A percentile compares a stretch with the other conserved stretches of the same genome.
Evolutionary conservation across 345 rosid species (phyloP).

Genomic region (Pelargonium nanum): DNA sequence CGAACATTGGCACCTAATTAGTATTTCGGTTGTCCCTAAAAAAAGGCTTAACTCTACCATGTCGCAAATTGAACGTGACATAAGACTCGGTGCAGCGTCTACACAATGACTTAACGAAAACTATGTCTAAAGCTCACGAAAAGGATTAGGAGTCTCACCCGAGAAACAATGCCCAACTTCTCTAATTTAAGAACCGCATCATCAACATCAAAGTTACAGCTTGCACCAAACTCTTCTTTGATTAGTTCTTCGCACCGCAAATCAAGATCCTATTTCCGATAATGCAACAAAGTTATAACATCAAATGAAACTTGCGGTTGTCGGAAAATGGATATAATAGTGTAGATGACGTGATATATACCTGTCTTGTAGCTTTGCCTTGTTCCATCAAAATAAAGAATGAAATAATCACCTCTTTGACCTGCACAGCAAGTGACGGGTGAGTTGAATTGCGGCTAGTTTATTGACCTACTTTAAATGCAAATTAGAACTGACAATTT

Average conservation of each 20-base stretch:
- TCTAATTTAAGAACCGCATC: conserved; percentile 59
- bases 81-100: too few relatives aligned
- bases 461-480: neutral
- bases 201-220: conserved; percentile 70
- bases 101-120: too few relatives aligned
- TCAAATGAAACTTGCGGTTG: neutral
- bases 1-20: too few relatives aligned
- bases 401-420: conserved; percentile 70
- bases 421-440: conserved; percentile 30
- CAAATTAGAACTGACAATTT: neutral
- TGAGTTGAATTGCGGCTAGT: neutral
- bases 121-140: too few relatives aligned
- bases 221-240: conserved; percentile 39
- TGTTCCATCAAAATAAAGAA: conserved; percentile 58
- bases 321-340: neutral
- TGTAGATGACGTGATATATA: neutral
- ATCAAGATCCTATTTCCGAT: conserved; percentile 39
- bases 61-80: too few relatives aligned
- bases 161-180: conserved; percentile 51
- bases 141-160: conserved; percentile 20
- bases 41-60: too few relatives aligned
- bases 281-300: neutral
- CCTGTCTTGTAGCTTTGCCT: conserved; percentile 39
- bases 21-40: too few relatives aligned
- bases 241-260: conserved; percentile 46